Evolutionary conservation across 495 filamentous ascomycete genomes (phyloP).

Genomic region (Lindgomyces ingoldianus): DNA sequence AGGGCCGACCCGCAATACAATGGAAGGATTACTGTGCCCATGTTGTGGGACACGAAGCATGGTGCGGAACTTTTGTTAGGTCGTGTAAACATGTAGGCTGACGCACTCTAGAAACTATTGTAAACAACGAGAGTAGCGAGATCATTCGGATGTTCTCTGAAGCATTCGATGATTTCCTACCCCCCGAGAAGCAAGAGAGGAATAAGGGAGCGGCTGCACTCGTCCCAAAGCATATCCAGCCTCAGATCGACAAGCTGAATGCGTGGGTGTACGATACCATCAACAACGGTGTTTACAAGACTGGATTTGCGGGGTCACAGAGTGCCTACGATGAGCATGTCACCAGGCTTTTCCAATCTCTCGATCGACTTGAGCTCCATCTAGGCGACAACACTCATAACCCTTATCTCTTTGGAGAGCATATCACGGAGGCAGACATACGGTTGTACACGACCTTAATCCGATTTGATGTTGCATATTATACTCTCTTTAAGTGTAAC

Average conservation of each 20-base stretch:
- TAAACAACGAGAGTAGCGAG: constrained; percentile 46
- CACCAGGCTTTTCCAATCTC: constrained; percentile 63
- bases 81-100: neutral
- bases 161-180: constrained; percentile 58
- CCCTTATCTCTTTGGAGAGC: constrained; percentile 69
- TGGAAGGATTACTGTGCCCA: constrained; percentile 64
- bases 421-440: constrained; percentile 78
- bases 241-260: constrained; percentile 67
- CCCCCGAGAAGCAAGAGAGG: constrained; percentile 46
- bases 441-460: constrained; percentile 78
- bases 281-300: constrained; percentile 85
- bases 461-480: constrained; percentile 83
- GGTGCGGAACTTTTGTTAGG: constrained; percentile 1
- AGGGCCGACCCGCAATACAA: constrained; percentile 60
- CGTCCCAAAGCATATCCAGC: constrained; percentile 56
- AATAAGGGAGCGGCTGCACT: constrained; percentile 53
- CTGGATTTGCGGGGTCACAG: constrained; percentile 70
- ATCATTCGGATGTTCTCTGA: constrained; percentile 45
- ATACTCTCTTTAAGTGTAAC: constrained; percentile 93
- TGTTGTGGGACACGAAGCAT: constrained; percentile 64
- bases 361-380: constrained; percentile 72
- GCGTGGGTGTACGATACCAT: constrained; percentile 79
- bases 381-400: constrained; percentile 52
- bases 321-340: constrained; percentile 73
- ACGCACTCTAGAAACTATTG: constrained; percentile 39